Conservation (phyloP, 352 stramenopile species). For the Globisporangium carolinianum region DNA sequence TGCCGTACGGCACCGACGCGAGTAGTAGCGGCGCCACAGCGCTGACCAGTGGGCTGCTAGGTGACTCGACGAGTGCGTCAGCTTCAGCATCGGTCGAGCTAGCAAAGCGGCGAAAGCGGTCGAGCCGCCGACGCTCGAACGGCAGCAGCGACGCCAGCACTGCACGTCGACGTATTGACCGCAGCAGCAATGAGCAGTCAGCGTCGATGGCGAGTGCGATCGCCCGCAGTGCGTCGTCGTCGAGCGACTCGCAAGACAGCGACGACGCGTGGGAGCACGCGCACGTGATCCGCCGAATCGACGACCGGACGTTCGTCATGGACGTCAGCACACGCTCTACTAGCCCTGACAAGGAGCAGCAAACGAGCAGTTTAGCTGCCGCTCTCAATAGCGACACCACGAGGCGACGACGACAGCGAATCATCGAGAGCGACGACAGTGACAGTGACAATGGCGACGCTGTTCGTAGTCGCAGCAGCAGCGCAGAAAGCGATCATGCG, state of each 20-base stretch:
- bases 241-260: background rate
- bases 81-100: background rate
- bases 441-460: background rate
- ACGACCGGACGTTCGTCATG: slow-evolving; percentile 8
- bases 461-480: background rate
- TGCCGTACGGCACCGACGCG: background rate
- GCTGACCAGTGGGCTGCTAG: too few species aligned
- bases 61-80: background rate
- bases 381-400: background rate
- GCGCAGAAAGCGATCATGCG: background rate
- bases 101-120: background rate
- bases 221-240: background rate
- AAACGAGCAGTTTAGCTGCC: background rate
- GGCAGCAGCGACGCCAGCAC: background rate
- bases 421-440: slow-evolving; percentile 23
- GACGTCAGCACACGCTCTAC: background rate
- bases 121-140: background rate
- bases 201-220: background rate
- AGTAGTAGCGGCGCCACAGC: background rate
- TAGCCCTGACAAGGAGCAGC: too few species aligned
- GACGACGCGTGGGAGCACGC: background rate
- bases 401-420: slow-evolving; percentile 4
- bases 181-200: too few species aligned
- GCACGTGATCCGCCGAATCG: slow-evolving; percentile 1
- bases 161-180: background rate